Evolutionary conservation across 2,329 filamentous ascomycete species (phyloP).

Genomic region (Biscogniauxia mediterranea): DNA sequence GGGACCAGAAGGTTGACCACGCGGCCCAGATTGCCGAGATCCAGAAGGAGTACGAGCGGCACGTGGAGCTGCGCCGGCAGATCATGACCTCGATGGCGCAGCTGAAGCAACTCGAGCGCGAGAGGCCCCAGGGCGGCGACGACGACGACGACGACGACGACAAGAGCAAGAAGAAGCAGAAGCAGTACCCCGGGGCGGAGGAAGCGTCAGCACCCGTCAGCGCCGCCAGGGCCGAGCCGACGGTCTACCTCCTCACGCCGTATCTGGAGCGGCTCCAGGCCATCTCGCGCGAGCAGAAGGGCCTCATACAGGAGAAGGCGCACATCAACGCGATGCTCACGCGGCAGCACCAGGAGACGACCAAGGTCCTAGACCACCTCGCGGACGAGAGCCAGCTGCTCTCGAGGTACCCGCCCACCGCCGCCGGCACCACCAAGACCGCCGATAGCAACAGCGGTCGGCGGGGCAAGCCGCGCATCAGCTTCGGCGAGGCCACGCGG

Average conservation of each 20-base stretch:
- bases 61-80: constrained; percentile 48
- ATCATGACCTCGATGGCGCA: constrained; percentile 43
- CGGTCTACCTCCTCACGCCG: constrained; percentile 50
- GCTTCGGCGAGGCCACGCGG: constrained; percentile 44
- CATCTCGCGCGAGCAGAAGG: constrained; percentile 56
- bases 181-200: neutral
- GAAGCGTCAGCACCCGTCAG: neutral
- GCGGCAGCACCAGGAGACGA: constrained; percentile 50
- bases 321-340: constrained; percentile 51
- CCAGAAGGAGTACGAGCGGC: constrained; percentile 52
- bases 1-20: constrained; percentile 29
- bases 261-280: constrained; percentile 54
- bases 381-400: constrained; percentile 63
- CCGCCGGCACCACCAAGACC: constrained; percentile 19
- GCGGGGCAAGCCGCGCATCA: constrained; percentile 31
- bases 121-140: too few species aligned
- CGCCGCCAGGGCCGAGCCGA: constrained; percentile 20
- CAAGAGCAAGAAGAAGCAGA: constrained; percentile 1
- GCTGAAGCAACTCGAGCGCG: constrained; percentile 12
- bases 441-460: neutral
- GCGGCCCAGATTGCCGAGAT: constrained; percentile 45
- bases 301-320: constrained; percentile 56
- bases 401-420: constrained; percentile 46
- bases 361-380: constrained; percentile 51
- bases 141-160: neutral